Evolutionary conservation across 192 early-diverging fungal genomes (phyloP).

Genomic region (Backusella westeae): DNA sequence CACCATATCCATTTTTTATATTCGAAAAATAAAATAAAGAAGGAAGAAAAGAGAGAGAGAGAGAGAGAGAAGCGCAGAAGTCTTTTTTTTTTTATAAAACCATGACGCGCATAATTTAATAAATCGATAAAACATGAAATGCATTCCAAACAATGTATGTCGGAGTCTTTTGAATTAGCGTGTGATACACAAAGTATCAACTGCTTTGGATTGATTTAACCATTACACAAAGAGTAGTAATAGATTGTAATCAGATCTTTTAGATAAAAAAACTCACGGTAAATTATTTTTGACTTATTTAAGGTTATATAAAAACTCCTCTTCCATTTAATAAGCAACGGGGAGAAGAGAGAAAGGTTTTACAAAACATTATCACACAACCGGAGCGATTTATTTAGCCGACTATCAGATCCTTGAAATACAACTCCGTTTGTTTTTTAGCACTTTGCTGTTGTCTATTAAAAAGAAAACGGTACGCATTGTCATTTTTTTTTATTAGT

Average conservation of each 20-base stretch:
- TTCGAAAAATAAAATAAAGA: too few relatives aligned
- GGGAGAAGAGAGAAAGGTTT: not conserved
- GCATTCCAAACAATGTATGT: not conserved
- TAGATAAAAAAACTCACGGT: not conserved
- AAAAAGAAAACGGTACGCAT: not conserved
- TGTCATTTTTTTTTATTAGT: not conserved
- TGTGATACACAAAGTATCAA: not conserved
- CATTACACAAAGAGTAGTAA: not conserved
- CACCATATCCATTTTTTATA: too few relatives aligned
- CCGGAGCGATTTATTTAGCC: not conserved
- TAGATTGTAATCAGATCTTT: not conserved
- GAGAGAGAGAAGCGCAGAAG: not conserved
- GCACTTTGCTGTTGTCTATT: not conserved
- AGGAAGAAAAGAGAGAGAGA: too few relatives aligned
- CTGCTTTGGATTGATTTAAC: not conserved
- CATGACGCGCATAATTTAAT: slow-evolving; percentile 31
- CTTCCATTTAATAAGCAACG: not conserved
- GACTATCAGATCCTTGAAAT: not conserved
- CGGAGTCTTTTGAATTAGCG: not conserved
- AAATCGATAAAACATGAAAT: too few relatives aligned
- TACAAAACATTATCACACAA: not conserved
- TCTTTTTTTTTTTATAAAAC: slow-evolving; percentile 63
- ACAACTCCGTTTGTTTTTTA: not conserved
- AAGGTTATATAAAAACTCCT: not conserved
- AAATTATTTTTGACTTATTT: not conserved